Evolutionary conservation across 139 green algal genomes (phyloP).

Genomic region (Tetraselmis striata): DNA sequence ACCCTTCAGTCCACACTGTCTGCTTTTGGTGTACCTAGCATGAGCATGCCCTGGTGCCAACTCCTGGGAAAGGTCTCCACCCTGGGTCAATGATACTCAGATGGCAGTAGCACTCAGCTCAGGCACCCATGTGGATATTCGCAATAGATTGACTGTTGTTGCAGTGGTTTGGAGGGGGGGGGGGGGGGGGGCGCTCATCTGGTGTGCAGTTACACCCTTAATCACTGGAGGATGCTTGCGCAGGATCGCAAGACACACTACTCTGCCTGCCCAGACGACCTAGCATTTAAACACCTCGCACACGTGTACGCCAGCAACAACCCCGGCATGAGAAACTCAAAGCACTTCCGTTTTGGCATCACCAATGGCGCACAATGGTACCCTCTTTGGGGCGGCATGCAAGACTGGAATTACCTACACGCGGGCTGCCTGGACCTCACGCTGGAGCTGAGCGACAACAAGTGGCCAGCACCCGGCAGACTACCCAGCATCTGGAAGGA

Average conservation of each 20-base stretch:
- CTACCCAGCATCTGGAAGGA: conserved; percentile 55
- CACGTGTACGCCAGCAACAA: conserved; percentile 60
- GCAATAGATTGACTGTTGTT: too few relatives aligned
- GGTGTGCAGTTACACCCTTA: too few relatives aligned
- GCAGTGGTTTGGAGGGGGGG: too few relatives aligned
- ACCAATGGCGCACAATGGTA: conserved; percentile 93
- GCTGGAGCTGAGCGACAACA: conserved; percentile 74
- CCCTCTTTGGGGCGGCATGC: conserved; percentile 81
- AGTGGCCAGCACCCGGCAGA: conserved; percentile 51
- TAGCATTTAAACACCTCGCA: conserved; percentile 65
- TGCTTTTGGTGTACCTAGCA: too few relatives aligned
- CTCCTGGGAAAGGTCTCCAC: too few relatives aligned
- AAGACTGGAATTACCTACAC: conserved; percentile 86
- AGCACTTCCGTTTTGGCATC: conserved; percentile 74
- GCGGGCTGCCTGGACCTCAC: conserved; percentile 75
- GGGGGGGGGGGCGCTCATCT: too few relatives aligned
- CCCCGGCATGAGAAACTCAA: conserved; percentile 33
- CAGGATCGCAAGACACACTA: conserved; percentile 36
- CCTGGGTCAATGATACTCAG: too few relatives aligned
- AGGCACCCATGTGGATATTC: too few relatives aligned
- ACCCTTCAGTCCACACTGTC: too few relatives aligned
- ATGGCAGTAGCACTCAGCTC: too few relatives aligned
- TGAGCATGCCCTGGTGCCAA: too few relatives aligned
- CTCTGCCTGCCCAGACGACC: conserved; percentile 63
- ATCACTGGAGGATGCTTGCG: too few relatives aligned